These are phyloP conservation scores for Calamus simplicifolius DNA, from an alignment of 176 grass and related monocot genomes.

Conservation along the genomic window DNA sequence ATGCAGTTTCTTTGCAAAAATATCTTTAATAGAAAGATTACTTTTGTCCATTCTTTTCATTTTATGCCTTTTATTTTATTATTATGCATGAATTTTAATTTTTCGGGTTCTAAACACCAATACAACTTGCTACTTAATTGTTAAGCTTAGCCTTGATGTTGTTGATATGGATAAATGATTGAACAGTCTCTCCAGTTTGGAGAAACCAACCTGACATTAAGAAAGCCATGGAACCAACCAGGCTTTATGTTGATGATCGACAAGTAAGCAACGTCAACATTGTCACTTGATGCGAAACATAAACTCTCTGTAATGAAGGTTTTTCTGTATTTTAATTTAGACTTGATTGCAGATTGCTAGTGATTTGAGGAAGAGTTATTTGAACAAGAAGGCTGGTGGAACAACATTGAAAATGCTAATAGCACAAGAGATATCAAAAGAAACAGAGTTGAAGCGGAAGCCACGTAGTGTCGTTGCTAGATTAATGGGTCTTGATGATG, in stretches of 20 bases:
- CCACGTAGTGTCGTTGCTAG: slow-evolving; percentile 62
- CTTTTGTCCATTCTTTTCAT: no score
- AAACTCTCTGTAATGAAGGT: slow-evolving; percentile 6
- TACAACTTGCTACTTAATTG: no score
- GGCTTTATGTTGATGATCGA: neutral
- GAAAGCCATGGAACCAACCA: neutral
- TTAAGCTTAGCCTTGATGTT: neutral
- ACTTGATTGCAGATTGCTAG: slow-evolving; percentile 10
- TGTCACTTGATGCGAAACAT: neutral
- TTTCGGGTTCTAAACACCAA: no score
- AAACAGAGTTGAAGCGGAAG: slow-evolving; percentile 55
- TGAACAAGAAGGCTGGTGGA: slow-evolving; percentile 42
- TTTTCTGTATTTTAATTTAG: slow-evolving; percentile 1
- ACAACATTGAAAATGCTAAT: slow-evolving; percentile 52
- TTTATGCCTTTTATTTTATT: no score
- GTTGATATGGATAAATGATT: neutral
- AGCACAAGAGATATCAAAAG: slow-evolving; percentile 54
- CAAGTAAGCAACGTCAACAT: slow-evolving; percentile 1
- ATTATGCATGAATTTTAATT: no score
- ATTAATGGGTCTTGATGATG: slow-evolving; percentile 96
- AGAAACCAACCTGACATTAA: neutral
- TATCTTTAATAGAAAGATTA: no score
- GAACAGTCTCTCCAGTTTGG: slow-evolving; percentile 3
- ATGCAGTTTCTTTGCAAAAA: no score
- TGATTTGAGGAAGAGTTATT: slow-evolving; percentile 22